phyloP scores from a whole-genome alignment of 176 grass and related monocot species.

The bread wheat (Triticum aestivum) region IWGSC_CS_RefSeq_v2.1 NC_057797.1:763891006-763891505 shows the following conservation, averaged over 20 bases:
- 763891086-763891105: too few relatives aligned
- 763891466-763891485: conserved; percentile 39
- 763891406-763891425: not conserved
- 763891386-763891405: not conserved
- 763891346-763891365: not conserved
- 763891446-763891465: conserved; percentile 35
- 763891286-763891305: not conserved
- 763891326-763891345: not conserved
- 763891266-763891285: conserved; percentile 33
- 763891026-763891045: too few relatives aligned
- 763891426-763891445: not conserved
- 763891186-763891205: too few relatives aligned
- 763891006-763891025: too few relatives aligned
- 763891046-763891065: too few relatives aligned
- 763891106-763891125: too few relatives aligned
- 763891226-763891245: not conserved
- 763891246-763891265: not conserved
- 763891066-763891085: too few relatives aligned
- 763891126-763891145: too few relatives aligned
- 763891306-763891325: not conserved
- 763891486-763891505: not conserved
- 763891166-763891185: too few relatives aligned
- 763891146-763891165: too few relatives aligned
- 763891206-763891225: too few relatives aligned
- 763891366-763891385: not conserved